Evolutionary conservation across 2,329 filamentous ascomycete species (phyloP).

Genomic region (Byssochlamys sp.): DNA sequence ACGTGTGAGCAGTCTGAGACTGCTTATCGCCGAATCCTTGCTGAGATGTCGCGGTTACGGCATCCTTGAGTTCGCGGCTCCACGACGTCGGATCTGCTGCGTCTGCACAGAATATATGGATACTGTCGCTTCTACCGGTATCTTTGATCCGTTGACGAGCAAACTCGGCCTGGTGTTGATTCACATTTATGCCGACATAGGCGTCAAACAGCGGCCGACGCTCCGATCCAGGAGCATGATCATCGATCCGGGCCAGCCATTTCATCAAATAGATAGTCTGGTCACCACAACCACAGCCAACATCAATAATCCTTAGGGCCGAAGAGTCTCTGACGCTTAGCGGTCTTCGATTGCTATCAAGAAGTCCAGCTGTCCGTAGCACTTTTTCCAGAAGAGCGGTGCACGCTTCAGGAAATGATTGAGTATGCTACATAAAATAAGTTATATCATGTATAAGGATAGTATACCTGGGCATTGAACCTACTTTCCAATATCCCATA

Average conservation of each 20-base stretch:
- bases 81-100: conserved; percentile 41
- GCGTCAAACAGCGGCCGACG: conserved; percentile 23
- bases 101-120: conserved; percentile 35
- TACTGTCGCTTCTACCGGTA: neutral
- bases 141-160: conserved; percentile 14
- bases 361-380: conserved; percentile 35
- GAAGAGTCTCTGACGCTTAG: conserved; percentile 5
- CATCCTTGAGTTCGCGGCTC: conserved; percentile 19
- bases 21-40: neutral
- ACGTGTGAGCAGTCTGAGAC: conserved; percentile 25
- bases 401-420: conserved; percentile 39
- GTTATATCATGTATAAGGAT: neutral
- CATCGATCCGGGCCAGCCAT: conserved; percentile 11
- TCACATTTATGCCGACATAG: conserved; percentile 48
- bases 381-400: conserved; percentile 42
- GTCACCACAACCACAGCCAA: conserved; percentile 53
- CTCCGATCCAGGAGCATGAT: neutral
- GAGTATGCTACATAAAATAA: conserved; percentile 16
- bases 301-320: conserved; percentile 32
- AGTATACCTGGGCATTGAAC: neutral
- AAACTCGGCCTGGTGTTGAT: conserved; percentile 36
- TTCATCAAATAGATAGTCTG: conserved; percentile 42
- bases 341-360: conserved; percentile 10
- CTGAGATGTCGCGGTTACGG: conserved; percentile 3
- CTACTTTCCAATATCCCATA: conserved; percentile 50